Conservation (phyloP, 768 basidiomycete species). For the Phylloporus sp. region DNA sequence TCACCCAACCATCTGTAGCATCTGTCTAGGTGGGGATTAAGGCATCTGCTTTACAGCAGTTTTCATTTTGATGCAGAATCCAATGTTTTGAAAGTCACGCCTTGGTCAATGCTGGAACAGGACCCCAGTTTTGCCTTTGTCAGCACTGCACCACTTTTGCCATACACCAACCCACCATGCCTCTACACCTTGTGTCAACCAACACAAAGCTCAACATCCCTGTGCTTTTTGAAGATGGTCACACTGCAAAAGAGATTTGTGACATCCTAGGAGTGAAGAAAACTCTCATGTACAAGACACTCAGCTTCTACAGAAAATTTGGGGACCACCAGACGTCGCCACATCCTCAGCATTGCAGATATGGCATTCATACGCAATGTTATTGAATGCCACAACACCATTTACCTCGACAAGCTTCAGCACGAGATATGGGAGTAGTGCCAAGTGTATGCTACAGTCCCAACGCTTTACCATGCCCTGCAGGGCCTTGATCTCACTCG, state of each 20-base stretch:
- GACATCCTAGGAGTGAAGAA: too few relatives aligned
- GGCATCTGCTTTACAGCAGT: background rate
- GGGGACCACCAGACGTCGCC: too few relatives aligned
- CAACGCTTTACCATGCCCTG: background rate
- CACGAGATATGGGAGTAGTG: background rate
- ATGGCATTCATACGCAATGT: background rate
- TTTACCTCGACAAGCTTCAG: background rate
- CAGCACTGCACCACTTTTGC: background rate
- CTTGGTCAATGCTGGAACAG: background rate
- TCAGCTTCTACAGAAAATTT: too few relatives aligned
- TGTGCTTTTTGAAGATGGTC: background rate
- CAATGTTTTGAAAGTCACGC: background rate
- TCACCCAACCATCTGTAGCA: background rate
- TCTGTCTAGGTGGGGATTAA: too few relatives aligned
- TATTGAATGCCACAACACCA: background rate
- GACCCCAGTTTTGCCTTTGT: background rate
- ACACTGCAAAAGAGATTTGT: constrained; percentile 1
- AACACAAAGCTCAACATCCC: constrained; percentile 2
- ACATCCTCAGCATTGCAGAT: too few relatives aligned
- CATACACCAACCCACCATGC: background rate
- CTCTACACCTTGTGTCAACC: background rate
- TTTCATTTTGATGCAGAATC: background rate
- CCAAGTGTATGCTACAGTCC: background rate
- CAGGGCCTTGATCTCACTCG: background rate
- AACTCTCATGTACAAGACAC: too few relatives aligned